Conservation (phyloP, 768 basidiomycete genomes). For the Leccinum subgranulosum region DNA sequence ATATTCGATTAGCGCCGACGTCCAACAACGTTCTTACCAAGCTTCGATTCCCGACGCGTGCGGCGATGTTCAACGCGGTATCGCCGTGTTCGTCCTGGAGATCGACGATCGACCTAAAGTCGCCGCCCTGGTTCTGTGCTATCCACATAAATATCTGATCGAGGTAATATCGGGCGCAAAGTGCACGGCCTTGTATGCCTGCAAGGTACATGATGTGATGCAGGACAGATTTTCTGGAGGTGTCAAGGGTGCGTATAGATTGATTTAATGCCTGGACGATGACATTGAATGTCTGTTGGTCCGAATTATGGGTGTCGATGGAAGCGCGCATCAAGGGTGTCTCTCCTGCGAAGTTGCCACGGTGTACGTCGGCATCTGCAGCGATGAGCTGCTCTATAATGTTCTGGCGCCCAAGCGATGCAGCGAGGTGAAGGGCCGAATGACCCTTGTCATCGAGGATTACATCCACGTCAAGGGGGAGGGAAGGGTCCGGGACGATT, state of each 20-base stretch:
- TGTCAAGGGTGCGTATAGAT: conserved; percentile 87
- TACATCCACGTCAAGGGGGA: conserved; percentile 62
- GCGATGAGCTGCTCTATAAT: conserved; percentile 68
- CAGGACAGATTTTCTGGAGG: conserved; percentile 77
- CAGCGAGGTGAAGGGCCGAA: conserved; percentile 90
- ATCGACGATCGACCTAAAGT: conserved; percentile 80
- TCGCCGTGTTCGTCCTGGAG: conserved; percentile 94
- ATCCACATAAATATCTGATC: conserved; percentile 87
- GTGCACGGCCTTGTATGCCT: conserved; percentile 84
- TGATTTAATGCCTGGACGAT: conserved; percentile 63
- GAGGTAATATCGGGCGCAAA: conserved; percentile 85
- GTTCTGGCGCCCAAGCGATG: conserved; percentile 72
- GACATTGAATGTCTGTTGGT: conserved; percentile 67
- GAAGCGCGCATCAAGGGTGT: conserved; percentile 92
- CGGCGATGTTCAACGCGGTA: conserved; percentile 93
- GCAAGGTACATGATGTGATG: conserved; percentile 92
- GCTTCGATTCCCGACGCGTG: conserved; percentile 86
- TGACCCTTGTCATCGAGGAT: conserved; percentile 94
- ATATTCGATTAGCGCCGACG: conserved; percentile 85
- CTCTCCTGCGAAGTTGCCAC: conserved; percentile 92
- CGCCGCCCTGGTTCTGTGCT: conserved; percentile 69
- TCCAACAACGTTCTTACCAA: conserved; percentile 85
- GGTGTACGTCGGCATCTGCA: conserved; percentile 81
- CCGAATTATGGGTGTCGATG: conserved; percentile 83
- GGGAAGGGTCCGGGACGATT: conserved; percentile 43